Conservation (phyloP, 1,284 basidiomycete genomes). For the Ustilago tritici region DNA sequence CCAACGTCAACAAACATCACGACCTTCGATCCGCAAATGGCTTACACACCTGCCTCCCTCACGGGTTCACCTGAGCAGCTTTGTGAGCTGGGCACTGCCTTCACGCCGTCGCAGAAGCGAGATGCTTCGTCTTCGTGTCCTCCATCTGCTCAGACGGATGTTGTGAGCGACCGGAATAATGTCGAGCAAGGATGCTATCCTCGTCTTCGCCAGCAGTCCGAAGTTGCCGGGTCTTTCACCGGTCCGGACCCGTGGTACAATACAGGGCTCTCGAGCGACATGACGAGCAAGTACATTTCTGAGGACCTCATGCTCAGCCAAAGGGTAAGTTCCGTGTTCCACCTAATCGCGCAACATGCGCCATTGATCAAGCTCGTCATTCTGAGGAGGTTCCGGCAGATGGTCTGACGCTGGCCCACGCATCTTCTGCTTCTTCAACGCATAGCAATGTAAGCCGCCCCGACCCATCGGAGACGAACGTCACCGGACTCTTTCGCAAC, state of each 20-base stretch:
- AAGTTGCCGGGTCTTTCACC: background rate
- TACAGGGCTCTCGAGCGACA: background rate
- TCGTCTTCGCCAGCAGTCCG: background rate
- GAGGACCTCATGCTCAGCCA: background rate
- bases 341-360: too few relatives aligned
- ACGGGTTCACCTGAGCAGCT: background rate
- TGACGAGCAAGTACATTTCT: background rate
- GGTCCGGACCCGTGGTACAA: background rate
- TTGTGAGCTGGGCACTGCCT: background rate
- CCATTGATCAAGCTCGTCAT: background rate
- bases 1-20: background rate
- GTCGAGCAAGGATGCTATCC: background rate
- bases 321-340: background rate
- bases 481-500: background rate
- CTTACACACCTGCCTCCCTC: background rate
- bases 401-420: background rate
- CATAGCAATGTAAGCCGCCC: conserved; percentile 8
- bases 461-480: conserved; percentile 36
- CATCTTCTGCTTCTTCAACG: background rate
- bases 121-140: background rate
- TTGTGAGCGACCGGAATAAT: too few relatives aligned
- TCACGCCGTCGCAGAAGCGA: background rate
- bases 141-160: background rate
- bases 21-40: background rate
- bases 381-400: too few relatives aligned